phyloP scores from a whole-genome alignment of 2,329 filamentous ascomycete species.

The Zasmidium angulare region DNA sequence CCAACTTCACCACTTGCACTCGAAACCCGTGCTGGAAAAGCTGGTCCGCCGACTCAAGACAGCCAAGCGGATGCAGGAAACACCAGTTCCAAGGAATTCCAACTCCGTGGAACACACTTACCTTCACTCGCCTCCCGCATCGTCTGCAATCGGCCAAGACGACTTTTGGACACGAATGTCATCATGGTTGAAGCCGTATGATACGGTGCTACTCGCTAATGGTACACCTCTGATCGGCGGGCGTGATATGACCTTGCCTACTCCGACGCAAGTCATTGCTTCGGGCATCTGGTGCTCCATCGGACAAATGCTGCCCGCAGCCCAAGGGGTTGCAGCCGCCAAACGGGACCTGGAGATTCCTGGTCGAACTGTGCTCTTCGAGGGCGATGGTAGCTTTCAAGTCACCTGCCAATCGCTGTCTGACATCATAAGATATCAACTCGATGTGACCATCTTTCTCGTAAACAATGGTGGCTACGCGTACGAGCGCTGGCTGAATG shows the following conservation, averaged over 20 bases:
- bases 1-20: conserved; percentile 31
- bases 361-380: conserved; percentile 50
- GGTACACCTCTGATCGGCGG: conserved; percentile 88
- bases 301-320: conserved; percentile 63
- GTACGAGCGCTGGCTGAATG: conserved; percentile 49
- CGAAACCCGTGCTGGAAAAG: not conserved
- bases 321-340: conserved; percentile 73
- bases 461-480: conserved; percentile 51
- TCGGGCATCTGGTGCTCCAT: conserved; percentile 74
- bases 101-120: too few relatives aligned
- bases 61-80: not conserved
- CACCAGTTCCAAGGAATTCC: too few relatives aligned
- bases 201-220: conserved; percentile 83
- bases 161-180: conserved; percentile 10
- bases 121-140: not conserved
- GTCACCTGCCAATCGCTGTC: conserved; percentile 64
- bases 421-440: conserved; percentile 55
- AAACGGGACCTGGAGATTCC: conserved; percentile 57
- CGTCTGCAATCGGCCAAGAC: conserved; percentile 3
- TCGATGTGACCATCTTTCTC: conserved; percentile 41
- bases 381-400: conserved; percentile 39
- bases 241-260: conserved; percentile 78
- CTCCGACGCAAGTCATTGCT: conserved; percentile 70
- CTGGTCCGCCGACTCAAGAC: not conserved
- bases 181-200: conserved; percentile 42